Conservation (phyloP, 108 stramenopile species). For the Fragilaria radians region DNA sequence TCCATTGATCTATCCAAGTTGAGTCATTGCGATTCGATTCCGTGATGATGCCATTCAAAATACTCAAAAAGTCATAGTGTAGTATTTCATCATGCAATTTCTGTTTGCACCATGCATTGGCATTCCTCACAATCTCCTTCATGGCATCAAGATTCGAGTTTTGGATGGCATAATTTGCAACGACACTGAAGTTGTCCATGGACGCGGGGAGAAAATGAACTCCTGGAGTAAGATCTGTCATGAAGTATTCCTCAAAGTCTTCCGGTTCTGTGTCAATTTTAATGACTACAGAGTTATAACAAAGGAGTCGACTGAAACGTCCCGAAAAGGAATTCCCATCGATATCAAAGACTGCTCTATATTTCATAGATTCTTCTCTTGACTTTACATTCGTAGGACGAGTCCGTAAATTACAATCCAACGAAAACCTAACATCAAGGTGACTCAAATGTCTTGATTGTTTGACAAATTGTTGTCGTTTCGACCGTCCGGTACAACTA, state of each 20-base stretch:
- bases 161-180: slow-evolving; percentile 25
- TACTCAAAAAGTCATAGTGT: too few relatives aligned
- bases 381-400: neutral
- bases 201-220: slow-evolving; percentile 41
- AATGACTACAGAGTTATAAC: slow-evolving; percentile 37
- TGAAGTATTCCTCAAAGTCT: slow-evolving; percentile 39
- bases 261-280: slow-evolving; percentile 37
- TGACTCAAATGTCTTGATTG: neutral
- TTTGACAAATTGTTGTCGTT: neutral
- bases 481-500: neutral
- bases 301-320: slow-evolving; percentile 34
- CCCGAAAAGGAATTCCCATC: slow-evolving; percentile 46
- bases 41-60: too few relatives aligned
- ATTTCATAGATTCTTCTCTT: slow-evolving; percentile 13
- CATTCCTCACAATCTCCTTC: slow-evolving; percentile 20
- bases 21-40: too few relatives aligned
- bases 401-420: neutral
- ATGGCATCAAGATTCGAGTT: slow-evolving; percentile 21
- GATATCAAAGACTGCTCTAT: slow-evolving; percentile 40
- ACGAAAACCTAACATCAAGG: neutral
- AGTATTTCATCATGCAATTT: too few relatives aligned
- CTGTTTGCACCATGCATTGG: slow-evolving; percentile 36
- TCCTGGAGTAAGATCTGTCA: slow-evolving; percentile 17
- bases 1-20: too few relatives aligned
- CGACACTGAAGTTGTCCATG: too few relatives aligned